phyloP scores from a whole-genome alignment of 106 monocot species.

The Phalaenopsis aphrodite region DNA sequence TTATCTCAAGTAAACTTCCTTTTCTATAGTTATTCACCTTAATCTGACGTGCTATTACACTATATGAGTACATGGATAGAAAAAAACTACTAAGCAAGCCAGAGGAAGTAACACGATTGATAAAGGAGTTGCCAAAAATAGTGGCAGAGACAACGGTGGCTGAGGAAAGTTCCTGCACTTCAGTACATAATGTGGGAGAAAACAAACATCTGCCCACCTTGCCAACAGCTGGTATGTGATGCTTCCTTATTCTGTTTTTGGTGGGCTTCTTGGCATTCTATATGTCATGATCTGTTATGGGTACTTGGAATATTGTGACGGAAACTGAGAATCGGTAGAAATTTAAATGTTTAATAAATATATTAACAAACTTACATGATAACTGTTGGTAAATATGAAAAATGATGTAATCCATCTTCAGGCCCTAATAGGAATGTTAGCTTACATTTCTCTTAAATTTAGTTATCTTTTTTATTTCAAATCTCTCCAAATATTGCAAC shows the following conservation, averaged over 20 bases:
- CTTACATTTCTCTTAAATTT: too few species aligned
- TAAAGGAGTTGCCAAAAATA: constrained; percentile 55
- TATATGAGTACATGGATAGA: constrained; percentile 50
- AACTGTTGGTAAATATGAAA: too few species aligned
- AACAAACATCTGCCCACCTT: background rate
- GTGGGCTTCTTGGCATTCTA: background rate
- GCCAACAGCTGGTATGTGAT: background rate
- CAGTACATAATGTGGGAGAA: background rate
- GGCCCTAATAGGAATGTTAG: too few species aligned
- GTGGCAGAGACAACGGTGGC: constrained; percentile 24
- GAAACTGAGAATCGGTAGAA: too few species aligned
- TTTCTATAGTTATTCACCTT: constrained; percentile 30
- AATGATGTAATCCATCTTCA: too few species aligned
- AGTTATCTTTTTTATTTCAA: too few species aligned
- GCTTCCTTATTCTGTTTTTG: background rate
- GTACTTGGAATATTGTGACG: too few species aligned
- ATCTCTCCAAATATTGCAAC: too few species aligned
- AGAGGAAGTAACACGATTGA: constrained; percentile 39
- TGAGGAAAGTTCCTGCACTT: background rate
- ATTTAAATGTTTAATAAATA: too few species aligned
- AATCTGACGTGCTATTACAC: constrained; percentile 32
- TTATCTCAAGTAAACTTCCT: background rate
- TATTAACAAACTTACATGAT: too few species aligned
- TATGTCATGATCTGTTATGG: background rate
- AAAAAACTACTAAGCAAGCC: constrained; percentile 41